Base-by-base conservation (phyloP, 371 early-diverging fungal genomes). In the Mucor circinelloides region DNA sequence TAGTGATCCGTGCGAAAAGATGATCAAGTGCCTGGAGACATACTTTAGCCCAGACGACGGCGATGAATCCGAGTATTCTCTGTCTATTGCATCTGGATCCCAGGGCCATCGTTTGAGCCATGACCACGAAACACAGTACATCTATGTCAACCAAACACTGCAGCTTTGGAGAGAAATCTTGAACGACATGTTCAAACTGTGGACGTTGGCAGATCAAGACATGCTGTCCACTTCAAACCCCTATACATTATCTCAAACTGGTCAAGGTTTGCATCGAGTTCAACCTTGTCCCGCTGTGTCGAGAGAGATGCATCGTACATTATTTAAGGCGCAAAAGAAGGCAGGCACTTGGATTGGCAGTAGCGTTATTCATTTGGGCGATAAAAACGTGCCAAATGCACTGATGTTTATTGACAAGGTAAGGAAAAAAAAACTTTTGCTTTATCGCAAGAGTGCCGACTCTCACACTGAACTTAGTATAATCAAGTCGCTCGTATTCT, bases 101-200 rank as follows among this genome's bases (percentile, higher is more conserved):
- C 84, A 87, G 25, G 98, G 98, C 7, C 95, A 97, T 56, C 88
- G 98, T 27, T 80, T 98, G 31, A 90, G 95, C 10, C 99, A 98
- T 68, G 87, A 88, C 71, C 99, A 98, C 77, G 85, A 90, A 60
- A 93, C 89, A 38, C 98, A 98, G 76, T 98, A 91, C 78, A 86
- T 88, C 70, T 98, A 97, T 78, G 98, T 97, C 54, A 84, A 90
- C 57, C 98, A 98, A 79, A 94, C 97, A 13, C 84, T 98, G 36
- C 88, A 93, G 5, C 83, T 98, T 23, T 98, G 99, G 98, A 86
- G 95, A 9, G 97, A 97, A 72, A 92, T 98, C 63, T 80, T 93
- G 28, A 91, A 97, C 80, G 97, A 98, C 63, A 96, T 98, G 96
- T 98, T 95, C 73, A 92, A 87, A 87, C 90, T 98, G 31, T 98